Conservation (phyloP, 371 early-diverging fungal species). For the Mycotypha africana region DNA sequence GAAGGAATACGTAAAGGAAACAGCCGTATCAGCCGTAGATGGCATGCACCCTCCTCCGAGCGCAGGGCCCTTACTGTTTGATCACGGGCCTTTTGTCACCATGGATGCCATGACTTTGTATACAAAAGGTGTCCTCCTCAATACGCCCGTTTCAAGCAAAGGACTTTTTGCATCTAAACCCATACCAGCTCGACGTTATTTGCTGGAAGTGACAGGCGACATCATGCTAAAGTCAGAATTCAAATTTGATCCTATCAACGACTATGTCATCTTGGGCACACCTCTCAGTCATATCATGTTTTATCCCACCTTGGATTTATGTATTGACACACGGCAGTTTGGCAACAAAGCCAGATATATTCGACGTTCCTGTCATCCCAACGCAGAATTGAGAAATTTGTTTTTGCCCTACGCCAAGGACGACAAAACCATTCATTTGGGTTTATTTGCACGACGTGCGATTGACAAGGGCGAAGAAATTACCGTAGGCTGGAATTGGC, state of each 20-base stretch:
- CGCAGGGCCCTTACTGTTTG: conserved; percentile 1
- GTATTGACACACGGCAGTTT: conserved; percentile 67
- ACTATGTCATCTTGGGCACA: conserved; percentile 56
- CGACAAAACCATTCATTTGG: conserved; percentile 56
- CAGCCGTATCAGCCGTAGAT: not conserved
- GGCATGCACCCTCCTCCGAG: not conserved
- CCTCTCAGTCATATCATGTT: conserved; percentile 66
- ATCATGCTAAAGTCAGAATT: conserved; percentile 58
- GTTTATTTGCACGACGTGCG: conserved; percentile 58
- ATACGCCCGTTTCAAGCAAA: conserved; percentile 13
- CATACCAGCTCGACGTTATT: conserved; percentile 47
- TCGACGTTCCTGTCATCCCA: conserved; percentile 67
- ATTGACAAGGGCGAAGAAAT: conserved; percentile 68
- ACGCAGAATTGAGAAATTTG: conserved; percentile 63
- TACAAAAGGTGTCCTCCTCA: conserved; percentile 9
- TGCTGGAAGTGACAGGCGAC: conserved; percentile 76
- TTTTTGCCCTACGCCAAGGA: conserved; percentile 41
- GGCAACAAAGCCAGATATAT: conserved; percentile 68
- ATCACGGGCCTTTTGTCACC: conserved; percentile 13
- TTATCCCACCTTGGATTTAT: conserved; percentile 61
- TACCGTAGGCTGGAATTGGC: conserved; percentile 63
- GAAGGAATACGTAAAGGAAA: not conserved
- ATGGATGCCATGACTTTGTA: conserved; percentile 11
- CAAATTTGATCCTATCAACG: conserved; percentile 56
- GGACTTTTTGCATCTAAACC: conserved; percentile 65